Evolutionary conservation across 1,284 basidiomycete genomes (phyloP), one percentile per base, ranked within the genome.

Genomic region (Thecaphora thlaspeos): DNA sequence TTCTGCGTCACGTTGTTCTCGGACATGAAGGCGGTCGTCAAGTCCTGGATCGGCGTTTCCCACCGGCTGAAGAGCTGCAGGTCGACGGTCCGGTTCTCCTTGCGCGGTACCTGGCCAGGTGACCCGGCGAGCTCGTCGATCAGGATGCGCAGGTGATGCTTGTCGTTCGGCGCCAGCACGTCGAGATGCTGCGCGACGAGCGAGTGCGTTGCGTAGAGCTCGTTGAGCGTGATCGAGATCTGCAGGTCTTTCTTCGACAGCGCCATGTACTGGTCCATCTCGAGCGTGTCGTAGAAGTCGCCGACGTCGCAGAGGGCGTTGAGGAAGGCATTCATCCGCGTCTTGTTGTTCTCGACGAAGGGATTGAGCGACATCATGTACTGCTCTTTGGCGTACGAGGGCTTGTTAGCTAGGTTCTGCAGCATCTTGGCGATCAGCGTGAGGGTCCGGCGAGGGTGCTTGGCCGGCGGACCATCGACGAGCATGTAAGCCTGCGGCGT

Each of bases 241-340:
- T 89, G 87, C 59, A 97, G 83, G 78, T 98, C 94, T 81, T 96
- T 97, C 84, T 98, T 98, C 54, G 93, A 96, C 55, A 99, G 82
- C 14, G 95, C 94, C 92, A 99, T 96, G 80, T 99, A 99, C 83
- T 98, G 95, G 80, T 98, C 94, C 87, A 97, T 92, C 90, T 99
- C 95, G 51, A 99, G 84, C 11, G 94, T 93, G 70, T 98, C 95
- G 80, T 97, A 97, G 79, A 99, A 99, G 80, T 98, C 95, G 55
- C 91, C 93, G 51, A 99, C 94, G 80, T 98, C 95, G 77, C 95
- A 97, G 50, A 99, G 83, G 64, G 86, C 88, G 79, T 97, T 97
- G 71, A 98, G 83, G 81, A 99, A 98, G 70, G 89, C 87, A 78
- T 97, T 96, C 82, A 98, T 97, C 48, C 91, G 85, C 17, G 89